These are phyloP conservation scores for Catunica adiposa DNA, from an alignment of 2,329 filamentous ascomycete genomes.

Conservation along the genomic window DNA sequence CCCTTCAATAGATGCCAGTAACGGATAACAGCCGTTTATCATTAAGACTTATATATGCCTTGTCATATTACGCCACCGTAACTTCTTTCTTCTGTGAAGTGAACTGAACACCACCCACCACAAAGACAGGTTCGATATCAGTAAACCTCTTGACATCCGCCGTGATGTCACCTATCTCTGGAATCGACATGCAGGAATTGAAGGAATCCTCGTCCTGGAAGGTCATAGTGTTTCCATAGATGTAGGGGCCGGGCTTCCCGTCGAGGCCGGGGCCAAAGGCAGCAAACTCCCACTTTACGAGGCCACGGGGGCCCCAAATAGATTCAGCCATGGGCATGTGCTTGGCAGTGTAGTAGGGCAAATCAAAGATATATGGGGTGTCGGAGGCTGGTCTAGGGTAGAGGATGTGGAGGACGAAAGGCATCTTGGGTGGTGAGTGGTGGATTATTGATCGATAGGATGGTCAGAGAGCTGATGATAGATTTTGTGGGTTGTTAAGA, in stretches of 20 bases:
- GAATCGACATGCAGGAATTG: slow-evolving; percentile 3
- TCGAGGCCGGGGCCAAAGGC: slow-evolving; percentile 7
- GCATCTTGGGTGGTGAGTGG: neutral
- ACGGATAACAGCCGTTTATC: too few relatives aligned
- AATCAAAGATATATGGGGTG: slow-evolving; percentile 13
- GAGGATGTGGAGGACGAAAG: slow-evolving; percentile 8
- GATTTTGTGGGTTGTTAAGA: neutral
- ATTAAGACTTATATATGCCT: too few relatives aligned
- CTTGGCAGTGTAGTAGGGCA: slow-evolving; percentile 12
- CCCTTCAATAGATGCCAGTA: too few relatives aligned
- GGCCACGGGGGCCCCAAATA: slow-evolving; percentile 6
- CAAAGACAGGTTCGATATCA: slow-evolving; percentile 6
- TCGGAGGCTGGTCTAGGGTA: slow-evolving; percentile 6
- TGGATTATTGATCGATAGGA: neutral
- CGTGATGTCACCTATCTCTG: neutral
- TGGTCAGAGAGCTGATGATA: neutral
- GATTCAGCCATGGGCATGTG: slow-evolving; percentile 7
- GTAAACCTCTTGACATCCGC: slow-evolving; percentile 6
- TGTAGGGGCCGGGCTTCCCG: slow-evolving; percentile 6
- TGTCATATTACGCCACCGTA: too few relatives aligned
- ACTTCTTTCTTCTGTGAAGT: neutral
- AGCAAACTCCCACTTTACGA: slow-evolving; percentile 7
- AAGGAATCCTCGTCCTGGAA: slow-evolving; percentile 4
- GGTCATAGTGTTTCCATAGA: slow-evolving; percentile 6
- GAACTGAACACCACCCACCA: neutral